These are phyloP conservation scores for Suillus subaureus DNA, from an alignment of 768 basidiomycete species.

Conservation along the genomic window DNA sequence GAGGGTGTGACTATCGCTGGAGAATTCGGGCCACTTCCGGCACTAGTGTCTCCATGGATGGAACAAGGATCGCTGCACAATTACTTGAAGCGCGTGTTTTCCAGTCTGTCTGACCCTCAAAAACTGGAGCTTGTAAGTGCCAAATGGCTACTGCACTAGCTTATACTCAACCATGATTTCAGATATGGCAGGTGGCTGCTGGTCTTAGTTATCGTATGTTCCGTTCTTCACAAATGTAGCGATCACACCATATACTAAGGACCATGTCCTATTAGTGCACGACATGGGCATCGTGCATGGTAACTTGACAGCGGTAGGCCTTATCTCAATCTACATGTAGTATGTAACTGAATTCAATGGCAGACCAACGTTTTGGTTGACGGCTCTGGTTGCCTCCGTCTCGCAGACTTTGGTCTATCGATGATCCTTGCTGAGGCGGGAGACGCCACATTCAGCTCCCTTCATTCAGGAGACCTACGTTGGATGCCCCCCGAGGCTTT, in stretches of 20 bases:
- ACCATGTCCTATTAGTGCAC: slow-evolving; percentile 5
- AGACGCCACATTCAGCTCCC: slow-evolving; percentile 22
- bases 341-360: slow-evolving; percentile 2
- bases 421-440: slow-evolving; percentile 34
- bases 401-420: slow-evolving; percentile 41
- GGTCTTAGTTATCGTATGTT: slow-evolving; percentile 27
- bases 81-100: not conserved
- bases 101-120: not conserved
- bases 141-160: not conserved
- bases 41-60: slow-evolving; percentile 29
- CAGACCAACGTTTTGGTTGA: slow-evolving; percentile 41
- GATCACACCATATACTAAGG: not conserved
- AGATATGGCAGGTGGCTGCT: slow-evolving; percentile 9
- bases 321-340: not conserved
- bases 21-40: slow-evolving; percentile 15
- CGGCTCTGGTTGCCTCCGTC: slow-evolving; percentile 30
- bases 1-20: slow-evolving; percentile 24
- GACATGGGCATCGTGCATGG: slow-evolving; percentile 41
- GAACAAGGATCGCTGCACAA: slow-evolving; percentile 29
- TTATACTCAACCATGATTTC: not conserved
- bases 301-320: slow-evolving; percentile 46
- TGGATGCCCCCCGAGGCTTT: slow-evolving; percentile 23
- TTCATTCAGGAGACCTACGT: slow-evolving; percentile 11
- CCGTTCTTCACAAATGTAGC: not conserved
- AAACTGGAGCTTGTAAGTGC: not conserved